These are phyloP conservation scores for Canavalia gladiata DNA, from an alignment of 306 rosid species.

Conservation along the genomic window DNA sequence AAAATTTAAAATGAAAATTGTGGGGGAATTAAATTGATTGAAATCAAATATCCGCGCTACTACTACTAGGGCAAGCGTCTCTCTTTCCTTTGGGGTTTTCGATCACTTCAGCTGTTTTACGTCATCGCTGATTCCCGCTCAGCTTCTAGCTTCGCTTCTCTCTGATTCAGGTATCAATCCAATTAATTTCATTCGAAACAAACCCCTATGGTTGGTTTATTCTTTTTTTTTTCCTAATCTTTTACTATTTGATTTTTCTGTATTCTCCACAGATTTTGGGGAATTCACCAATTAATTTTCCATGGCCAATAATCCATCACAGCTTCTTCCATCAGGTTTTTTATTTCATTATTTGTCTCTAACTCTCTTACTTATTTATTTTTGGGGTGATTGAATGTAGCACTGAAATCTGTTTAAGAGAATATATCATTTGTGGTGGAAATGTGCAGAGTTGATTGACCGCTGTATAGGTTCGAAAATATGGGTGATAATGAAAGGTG, in stretches of 20 bases:
- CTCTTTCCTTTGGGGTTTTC: too few species aligned
- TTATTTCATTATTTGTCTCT: background rate
- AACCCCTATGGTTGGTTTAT: background rate
- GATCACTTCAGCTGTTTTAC: too few species aligned
- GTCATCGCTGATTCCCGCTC: too few species aligned
- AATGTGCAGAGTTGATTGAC: slow-evolving; percentile 87
- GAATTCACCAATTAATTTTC: slow-evolving; percentile 13
- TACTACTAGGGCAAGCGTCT: too few species aligned
- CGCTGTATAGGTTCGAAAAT: slow-evolving; percentile 97
- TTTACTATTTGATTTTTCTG: slow-evolving; percentile 14
- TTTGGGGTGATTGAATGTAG: background rate
- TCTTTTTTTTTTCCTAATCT: background rate
- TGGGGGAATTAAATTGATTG: too few species aligned
- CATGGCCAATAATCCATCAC: slow-evolving; percentile 95
- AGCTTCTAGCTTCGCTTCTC: too few species aligned
- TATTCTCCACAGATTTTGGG: slow-evolving; percentile 36
- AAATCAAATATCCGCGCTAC: too few species aligned
- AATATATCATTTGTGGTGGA: slow-evolving; percentile 33
- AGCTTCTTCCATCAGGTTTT: slow-evolving; percentile 90
- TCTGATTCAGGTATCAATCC: too few species aligned
- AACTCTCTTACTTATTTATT: background rate
- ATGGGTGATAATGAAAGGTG: slow-evolving; percentile 99
- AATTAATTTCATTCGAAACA: background rate
- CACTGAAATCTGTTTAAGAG: slow-evolving; percentile 26
- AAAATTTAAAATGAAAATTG: too few species aligned